These are phyloP conservation scores for Ceratobasidium sp. DNA, from an alignment of 1,284 basidiomycete species.

Conservation along the genomic window DNA sequence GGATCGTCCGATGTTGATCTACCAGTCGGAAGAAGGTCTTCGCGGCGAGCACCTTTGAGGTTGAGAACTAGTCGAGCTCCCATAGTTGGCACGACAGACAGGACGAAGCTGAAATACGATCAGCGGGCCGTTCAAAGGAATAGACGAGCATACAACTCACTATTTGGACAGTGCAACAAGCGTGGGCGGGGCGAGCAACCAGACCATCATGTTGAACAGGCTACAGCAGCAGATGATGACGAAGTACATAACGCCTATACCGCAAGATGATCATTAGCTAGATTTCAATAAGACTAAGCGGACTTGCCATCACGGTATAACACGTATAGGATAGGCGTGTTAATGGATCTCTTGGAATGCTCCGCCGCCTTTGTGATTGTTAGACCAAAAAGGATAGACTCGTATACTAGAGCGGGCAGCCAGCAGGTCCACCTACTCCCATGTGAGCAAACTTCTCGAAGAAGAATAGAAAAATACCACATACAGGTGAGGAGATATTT, in stretches of 20 bases:
- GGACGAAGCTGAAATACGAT: slow-evolving; percentile 27
- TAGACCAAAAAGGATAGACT: slow-evolving; percentile 39
- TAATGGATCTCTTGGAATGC: slow-evolving; percentile 22
- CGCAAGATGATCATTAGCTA: slow-evolving; percentile 2
- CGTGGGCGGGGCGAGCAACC: slow-evolving; percentile 25
- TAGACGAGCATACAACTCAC: slow-evolving; percentile 10
- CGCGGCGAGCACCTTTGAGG: slow-evolving; percentile 30
- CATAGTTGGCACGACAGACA: slow-evolving; percentile 43
- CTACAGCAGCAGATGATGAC: slow-evolving; percentile 36
- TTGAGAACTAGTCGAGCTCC: slow-evolving; percentile 42
- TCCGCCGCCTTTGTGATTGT: slow-evolving; percentile 38
- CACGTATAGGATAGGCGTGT: slow-evolving; percentile 32
- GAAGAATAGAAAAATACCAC: not conserved
- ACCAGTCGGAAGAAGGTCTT: slow-evolving; percentile 28
- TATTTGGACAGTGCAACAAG: slow-evolving; percentile 29
- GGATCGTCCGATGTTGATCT: not conserved
- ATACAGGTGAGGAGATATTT: slow-evolving; percentile 21
- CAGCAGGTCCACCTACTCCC: slow-evolving; percentile 29
- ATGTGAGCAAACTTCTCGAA: not conserved
- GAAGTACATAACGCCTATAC: slow-evolving; percentile 43
- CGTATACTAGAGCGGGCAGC: slow-evolving; percentile 40
- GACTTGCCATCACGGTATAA: slow-evolving; percentile 44
- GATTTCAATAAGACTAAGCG: not conserved
- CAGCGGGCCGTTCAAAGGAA: not conserved
- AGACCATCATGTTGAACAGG: slow-evolving; percentile 22